Percentiles rank a stretch among this genome's conserved stretches.
Evolutionary conservation across 768 basidiomycete species (phyloP).

Genomic region (Daedaleopsis nitida): DNA sequence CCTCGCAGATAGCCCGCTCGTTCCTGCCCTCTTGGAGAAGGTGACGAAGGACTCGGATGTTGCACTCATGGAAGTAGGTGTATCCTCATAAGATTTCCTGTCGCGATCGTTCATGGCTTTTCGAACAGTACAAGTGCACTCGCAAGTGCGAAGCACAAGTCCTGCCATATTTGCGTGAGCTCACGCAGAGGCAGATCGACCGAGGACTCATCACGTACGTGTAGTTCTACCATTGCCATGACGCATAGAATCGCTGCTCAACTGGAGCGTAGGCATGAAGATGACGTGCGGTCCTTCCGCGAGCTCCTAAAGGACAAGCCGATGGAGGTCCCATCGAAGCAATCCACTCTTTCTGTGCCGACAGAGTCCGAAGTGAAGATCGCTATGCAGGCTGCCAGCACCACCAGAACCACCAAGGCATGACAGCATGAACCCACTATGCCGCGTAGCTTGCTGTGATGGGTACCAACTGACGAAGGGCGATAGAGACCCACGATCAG

Average conservation of each 20-base stretch:
- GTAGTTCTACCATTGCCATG: background rate
- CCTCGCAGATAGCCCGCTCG: slow-evolving; percentile 34
- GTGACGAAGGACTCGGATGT: slow-evolving; percentile 31
- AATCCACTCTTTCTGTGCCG: background rate
- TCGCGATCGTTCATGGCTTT: background rate
- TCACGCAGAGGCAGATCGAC: slow-evolving; percentile 34
- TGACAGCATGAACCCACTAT: too few species aligned
- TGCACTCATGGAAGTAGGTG: slow-evolving; percentile 32
- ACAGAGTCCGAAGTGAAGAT: background rate
- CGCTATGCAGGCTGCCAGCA: background rate
- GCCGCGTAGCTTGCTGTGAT: too few species aligned
- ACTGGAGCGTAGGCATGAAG: background rate
- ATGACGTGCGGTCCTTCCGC: slow-evolving; percentile 18
- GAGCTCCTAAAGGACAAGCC: slow-evolving; percentile 10
- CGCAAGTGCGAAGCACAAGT: slow-evolving; percentile 31
- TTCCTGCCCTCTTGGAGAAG: slow-evolving; percentile 35
- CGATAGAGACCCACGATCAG: too few species aligned
- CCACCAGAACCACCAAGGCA: background rate
- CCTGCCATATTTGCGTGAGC: slow-evolving; percentile 35
- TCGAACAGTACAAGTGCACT: slow-evolving; percentile 26
- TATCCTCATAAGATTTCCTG: background rate
- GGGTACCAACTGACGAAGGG: too few species aligned
- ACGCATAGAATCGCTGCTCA: too few species aligned
- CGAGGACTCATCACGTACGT: slow-evolving; percentile 34
- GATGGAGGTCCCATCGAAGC: background rate